A percentile compares a stretch with the other conserved stretches of the same genome.
Conservation (phyloP, 2,329 filamentous ascomycete genomes). For the Trichoderma pleuroti region DNA sequence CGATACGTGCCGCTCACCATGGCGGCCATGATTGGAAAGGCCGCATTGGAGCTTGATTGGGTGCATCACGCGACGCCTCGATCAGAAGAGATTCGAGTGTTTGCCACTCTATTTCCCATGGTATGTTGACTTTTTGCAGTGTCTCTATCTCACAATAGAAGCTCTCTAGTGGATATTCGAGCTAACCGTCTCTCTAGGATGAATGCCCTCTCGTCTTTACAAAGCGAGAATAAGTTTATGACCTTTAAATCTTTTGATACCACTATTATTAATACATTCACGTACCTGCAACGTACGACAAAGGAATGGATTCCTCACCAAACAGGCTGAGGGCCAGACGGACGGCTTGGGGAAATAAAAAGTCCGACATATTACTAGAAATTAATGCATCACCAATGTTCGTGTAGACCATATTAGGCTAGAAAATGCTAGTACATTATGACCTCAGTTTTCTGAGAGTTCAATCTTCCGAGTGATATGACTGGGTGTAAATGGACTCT, state of each 20-base stretch:
- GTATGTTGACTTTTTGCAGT: not conserved
- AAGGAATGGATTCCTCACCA: not conserved
- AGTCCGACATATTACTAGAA: not conserved
- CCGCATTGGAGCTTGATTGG: constrained; percentile 2
- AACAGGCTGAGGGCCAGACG: not conserved
- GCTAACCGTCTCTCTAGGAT: not conserved
- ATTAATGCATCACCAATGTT: not conserved
- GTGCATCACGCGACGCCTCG: not conserved
- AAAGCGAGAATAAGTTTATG: not conserved
- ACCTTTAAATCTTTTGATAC: not conserved
- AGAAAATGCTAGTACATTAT: not conserved
- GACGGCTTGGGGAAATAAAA: not conserved
- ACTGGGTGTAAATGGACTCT: not conserved
- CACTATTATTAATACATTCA: not conserved
- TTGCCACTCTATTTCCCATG: constrained; percentile 10
- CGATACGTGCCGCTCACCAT: constrained; percentile 7
- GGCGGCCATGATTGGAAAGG: constrained; percentile 11
- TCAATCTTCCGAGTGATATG: no score
- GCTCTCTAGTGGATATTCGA: not conserved
- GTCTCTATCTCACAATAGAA: not conserved
- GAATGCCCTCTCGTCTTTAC: constrained; percentile 13
- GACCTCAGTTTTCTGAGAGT: not conserved
- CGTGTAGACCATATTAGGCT: not conserved
- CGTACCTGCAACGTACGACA: no score
- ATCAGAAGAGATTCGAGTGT: constrained; percentile 9